Percentiles rank a stretch among this genome's conserved stretches.
These are phyloP conservation scores for Fusarium sp. DNA, from an alignment of 2,329 filamentous ascomycete genomes.

Conservation along the genomic window DNA sequence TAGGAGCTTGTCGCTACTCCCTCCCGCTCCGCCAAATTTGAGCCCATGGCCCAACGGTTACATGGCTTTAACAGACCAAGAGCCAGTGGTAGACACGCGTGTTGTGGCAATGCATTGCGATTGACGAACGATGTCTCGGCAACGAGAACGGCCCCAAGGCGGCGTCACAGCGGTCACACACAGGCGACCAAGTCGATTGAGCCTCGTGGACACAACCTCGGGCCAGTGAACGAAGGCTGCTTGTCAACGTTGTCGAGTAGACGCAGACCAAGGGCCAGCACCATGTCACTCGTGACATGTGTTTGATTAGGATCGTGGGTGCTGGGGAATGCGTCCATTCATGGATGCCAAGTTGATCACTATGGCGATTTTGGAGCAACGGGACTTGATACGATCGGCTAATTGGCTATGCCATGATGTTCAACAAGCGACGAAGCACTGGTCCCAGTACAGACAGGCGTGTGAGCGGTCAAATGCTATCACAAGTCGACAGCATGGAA, in stretches of 20 bases:
- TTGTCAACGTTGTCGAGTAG: constrained; percentile 23
- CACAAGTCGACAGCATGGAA: not conserved
- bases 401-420: not conserved
- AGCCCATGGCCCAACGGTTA: not conserved
- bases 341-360: not conserved
- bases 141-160: constrained; percentile 5
- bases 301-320: not conserved
- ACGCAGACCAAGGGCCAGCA: not conserved
- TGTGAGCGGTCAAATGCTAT: not conserved
- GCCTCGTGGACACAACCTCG: constrained; percentile 7
- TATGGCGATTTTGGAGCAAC: not conserved
- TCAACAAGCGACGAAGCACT: not conserved
- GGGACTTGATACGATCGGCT: not conserved
- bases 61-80: constrained; percentile 1
- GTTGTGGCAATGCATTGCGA: constrained; percentile 23
- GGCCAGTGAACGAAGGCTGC: constrained; percentile 19
- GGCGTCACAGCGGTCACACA: not conserved
- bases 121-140: constrained; percentile 32
- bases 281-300: not conserved
- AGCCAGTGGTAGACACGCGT: constrained; percentile 34
- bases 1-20: not conserved
- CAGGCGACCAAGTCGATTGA: not conserved
- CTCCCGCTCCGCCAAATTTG: not conserved
- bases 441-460: not conserved
- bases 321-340: not conserved